Conservation (phyloP, 2,329 filamentous ascomycete genomes). For the Epichloe scottii region DNA sequence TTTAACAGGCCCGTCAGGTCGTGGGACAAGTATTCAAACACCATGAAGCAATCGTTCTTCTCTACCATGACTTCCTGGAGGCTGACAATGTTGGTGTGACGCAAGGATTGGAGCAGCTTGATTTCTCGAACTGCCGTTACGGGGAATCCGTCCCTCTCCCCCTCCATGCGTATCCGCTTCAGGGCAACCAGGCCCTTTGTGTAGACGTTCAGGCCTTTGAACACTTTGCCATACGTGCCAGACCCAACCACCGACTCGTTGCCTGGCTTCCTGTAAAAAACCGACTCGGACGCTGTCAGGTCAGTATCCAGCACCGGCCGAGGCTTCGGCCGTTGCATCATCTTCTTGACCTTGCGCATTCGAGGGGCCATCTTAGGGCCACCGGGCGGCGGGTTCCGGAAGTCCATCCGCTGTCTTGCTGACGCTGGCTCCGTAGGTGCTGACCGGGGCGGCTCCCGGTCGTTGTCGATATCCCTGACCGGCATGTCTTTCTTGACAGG, state of each 20-base stretch:
- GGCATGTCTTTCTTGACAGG: conserved; percentile 32
- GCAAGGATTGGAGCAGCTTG: conserved; percentile 77
- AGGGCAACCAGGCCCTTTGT: conserved; percentile 72
- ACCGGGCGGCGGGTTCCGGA: conserved; percentile 19
- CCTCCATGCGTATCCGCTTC: conserved; percentile 89
- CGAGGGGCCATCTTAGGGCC: conserved; percentile 29
- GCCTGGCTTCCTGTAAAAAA: conserved; percentile 91
- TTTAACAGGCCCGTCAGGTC: conserved; percentile 92
- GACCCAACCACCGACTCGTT: conserved; percentile 95
- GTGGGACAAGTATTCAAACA: conserved; percentile 95
- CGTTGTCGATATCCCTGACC: conserved; percentile 15
- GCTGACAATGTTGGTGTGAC: conserved; percentile 70
- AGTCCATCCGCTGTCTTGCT: conserved; percentile 26
- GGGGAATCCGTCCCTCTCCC: conserved; percentile 80
- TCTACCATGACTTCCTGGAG: conserved; percentile 95
- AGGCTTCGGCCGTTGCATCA: conserved; percentile 56
- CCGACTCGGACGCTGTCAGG: conserved; percentile 67
- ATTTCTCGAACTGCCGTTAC: conserved; percentile 87
- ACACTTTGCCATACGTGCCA: conserved; percentile 91
- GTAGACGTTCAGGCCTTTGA: conserved; percentile 89
- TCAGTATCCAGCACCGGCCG: conserved; percentile 60
- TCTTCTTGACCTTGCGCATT: conserved; percentile 53
- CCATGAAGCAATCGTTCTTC: conserved; percentile 98
- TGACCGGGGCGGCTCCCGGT: conserved; percentile 35
- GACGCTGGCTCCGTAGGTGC: conserved; percentile 44